Conservation (phyloP, 2,329 filamentous ascomycete species). For the Neofusicoccum umdonicola region DNA sequence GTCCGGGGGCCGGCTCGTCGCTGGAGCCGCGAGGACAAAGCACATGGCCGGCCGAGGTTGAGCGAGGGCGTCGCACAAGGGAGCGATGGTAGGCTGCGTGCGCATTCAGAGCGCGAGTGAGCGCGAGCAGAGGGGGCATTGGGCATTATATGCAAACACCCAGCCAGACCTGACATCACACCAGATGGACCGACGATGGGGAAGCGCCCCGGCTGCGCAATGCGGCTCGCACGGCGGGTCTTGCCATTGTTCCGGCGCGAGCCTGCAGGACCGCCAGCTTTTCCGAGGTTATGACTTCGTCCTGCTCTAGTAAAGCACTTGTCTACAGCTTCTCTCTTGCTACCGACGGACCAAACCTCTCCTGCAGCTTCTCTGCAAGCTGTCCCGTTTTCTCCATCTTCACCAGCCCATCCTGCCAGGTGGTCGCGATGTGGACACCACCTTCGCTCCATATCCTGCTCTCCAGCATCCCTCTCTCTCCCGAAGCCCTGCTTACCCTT, state of each 20-base stretch:
- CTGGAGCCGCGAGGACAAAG: not conserved
- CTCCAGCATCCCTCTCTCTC: constrained; percentile 28
- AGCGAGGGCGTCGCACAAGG: not conserved
- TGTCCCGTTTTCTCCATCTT: constrained; percentile 22
- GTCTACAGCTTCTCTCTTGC: constrained; percentile 3
- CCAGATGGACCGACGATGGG: constrained; percentile 8
- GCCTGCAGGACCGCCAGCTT: not conserved
- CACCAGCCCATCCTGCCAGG: constrained; percentile 33
- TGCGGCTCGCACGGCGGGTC: not conserved
- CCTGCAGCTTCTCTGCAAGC: not conserved
- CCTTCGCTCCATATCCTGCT: constrained; percentile 31
- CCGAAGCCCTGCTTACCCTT: constrained; percentile 25
- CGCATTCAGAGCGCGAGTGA: not conserved
- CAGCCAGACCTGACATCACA: constrained; percentile 2
- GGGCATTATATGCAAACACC: constrained; percentile 9
- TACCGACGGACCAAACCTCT: not conserved
- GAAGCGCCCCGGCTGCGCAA: not conserved
- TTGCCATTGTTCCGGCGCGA: not conserved
- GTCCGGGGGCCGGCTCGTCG: not conserved
- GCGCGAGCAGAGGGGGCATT: not conserved
- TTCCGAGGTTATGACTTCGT: not conserved
- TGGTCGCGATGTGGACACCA: constrained; percentile 33
- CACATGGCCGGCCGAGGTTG: not conserved
- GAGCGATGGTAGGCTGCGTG: not conserved
- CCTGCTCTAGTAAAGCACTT: not conserved